phyloP scores from a whole-genome alignment of 23 red algal species.

The Gracilariopsis chorda region DNA sequence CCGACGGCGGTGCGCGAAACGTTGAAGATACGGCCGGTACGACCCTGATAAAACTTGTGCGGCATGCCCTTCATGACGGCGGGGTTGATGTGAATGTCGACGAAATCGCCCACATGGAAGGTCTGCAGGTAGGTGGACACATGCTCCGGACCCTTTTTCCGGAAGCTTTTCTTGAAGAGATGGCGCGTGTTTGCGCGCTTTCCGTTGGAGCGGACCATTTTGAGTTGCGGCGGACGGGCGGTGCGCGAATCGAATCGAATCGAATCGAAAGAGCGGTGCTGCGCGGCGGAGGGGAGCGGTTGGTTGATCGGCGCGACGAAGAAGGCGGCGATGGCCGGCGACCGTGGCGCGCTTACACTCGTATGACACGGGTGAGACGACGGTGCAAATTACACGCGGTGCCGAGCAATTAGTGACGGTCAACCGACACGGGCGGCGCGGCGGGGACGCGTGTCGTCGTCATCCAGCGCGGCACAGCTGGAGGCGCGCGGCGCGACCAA shows the following conservation, averaged over 20 bases:
- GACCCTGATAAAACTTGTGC: conserved; percentile 97
- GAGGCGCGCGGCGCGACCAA: no score
- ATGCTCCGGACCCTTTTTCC: conserved; percentile 73
- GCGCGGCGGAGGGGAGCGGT: no score
- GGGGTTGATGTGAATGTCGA: conserved; percentile 90
- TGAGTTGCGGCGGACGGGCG: neutral
- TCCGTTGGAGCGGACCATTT: conserved; percentile 96
- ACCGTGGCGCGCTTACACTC: neutral
- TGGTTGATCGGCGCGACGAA: neutral
- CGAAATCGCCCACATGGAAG: conserved; percentile 89
- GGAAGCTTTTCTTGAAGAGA: conserved; percentile 81
- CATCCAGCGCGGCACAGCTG: no score
- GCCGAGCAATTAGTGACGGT: no score
- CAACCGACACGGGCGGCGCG: no score
- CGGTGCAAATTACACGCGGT: neutral
- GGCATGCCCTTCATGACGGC: conserved; percentile 96
- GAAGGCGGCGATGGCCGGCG: neutral
- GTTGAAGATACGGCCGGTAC: conserved; percentile 87
- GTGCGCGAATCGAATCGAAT: neutral
- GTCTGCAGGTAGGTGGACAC: conserved; percentile 86
- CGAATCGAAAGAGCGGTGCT: neutral
- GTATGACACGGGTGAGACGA: neutral
- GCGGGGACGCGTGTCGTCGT: no score
- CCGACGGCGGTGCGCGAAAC: conserved; percentile 83
- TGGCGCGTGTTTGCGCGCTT: conserved; percentile 95